Evolutionary conservation across 2,329 filamentous ascomycete genomes (phyloP), one percentile per base, ranked within the genome.

Genomic region (Colletotrichum lini): DNA sequence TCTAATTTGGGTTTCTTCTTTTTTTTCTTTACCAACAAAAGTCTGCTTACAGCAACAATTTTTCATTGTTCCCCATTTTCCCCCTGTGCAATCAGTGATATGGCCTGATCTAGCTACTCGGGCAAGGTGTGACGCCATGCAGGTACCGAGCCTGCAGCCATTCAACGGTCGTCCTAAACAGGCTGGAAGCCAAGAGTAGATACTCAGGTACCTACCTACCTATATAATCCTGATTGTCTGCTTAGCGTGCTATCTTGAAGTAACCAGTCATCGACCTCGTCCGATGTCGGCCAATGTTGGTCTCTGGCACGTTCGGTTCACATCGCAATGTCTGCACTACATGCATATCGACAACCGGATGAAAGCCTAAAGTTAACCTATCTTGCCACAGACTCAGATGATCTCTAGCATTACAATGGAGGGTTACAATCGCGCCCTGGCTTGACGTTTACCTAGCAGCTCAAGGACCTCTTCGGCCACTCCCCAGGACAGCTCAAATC

Each of bases 401-500:
- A 6, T 40, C n/a, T 40, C 40, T n/a, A 2, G 12, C 40, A n/a
- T 38, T 18, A 18, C 3, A 53, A 44, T 21, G 9, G 15, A 26
- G 47, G 23, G 4, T 42, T 53, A 71, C 40, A 71, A 45, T 4
- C 38, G 59, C n/a, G 68, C 52, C 42, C 18, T 61, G 26, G 35
- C 26, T 23, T 52, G 30, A 15, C 38, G n/a, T 9, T 58, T 47
- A 13, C 57, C 26, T 16, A 87, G 80, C 73, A 88, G 75, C 23
- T 76, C 75, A 3, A 80, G 78, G 12, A 89, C 86, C 61, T 85
- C 85, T 57, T 83, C 83, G 0, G 88, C 89, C 7, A 91, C 83
- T 0, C 89, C 89, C 87, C 88, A 89, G 18, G 88, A 90, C 9
- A 91, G 73, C 78, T 91, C 89, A 74, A 85, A 91, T 0, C 89